Conservation (phyloP, 371 early-diverging fungal species). For the Zychaea mexicana region DNA sequence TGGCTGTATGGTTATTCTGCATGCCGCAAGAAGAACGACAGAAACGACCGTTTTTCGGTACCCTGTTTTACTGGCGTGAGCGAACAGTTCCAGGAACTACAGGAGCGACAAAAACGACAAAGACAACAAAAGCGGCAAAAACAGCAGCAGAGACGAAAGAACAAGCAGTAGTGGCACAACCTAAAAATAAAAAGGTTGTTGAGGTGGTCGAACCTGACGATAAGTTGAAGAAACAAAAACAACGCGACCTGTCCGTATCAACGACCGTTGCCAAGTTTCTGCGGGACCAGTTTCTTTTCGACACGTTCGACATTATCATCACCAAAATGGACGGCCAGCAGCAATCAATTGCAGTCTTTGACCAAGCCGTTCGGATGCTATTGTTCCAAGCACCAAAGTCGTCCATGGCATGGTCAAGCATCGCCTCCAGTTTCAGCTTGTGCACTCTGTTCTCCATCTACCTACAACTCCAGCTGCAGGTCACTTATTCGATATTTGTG, state of each 20-base stretch:
- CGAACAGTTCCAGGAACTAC: slow-evolving; percentile 5
- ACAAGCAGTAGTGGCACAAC: too few relatives aligned
- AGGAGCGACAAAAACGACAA: not conserved
- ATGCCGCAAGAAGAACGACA: slow-evolving; percentile 39
- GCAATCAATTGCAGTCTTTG: slow-evolving; percentile 6
- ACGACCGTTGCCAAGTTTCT: slow-evolving; percentile 8
- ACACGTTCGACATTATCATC: slow-evolving; percentile 8
- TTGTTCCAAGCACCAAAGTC: not conserved
- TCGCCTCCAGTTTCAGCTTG: slow-evolving; percentile 19
- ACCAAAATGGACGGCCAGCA: not conserved
- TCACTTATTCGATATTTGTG: slow-evolving; percentile 29
- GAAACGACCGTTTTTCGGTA: slow-evolving; percentile 24
- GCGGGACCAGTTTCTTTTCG: slow-evolving; percentile 24
- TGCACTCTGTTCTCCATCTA: slow-evolving; percentile 36
- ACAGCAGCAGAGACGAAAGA: too few relatives aligned
- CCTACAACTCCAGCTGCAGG: slow-evolving; percentile 36
- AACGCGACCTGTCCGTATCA: not conserved
- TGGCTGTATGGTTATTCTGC: slow-evolving; percentile 44
- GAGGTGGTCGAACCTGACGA: not conserved
- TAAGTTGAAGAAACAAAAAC: not conserved
- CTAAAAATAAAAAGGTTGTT: not conserved
- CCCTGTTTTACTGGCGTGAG: slow-evolving; percentile 34
- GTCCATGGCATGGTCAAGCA: not conserved
- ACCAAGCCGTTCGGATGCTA: slow-evolving; percentile 8
- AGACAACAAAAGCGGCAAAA: too few relatives aligned